Conservation (phyloP, 108 stramenopile species). For the Nannochloropsis gaditana region DNA sequence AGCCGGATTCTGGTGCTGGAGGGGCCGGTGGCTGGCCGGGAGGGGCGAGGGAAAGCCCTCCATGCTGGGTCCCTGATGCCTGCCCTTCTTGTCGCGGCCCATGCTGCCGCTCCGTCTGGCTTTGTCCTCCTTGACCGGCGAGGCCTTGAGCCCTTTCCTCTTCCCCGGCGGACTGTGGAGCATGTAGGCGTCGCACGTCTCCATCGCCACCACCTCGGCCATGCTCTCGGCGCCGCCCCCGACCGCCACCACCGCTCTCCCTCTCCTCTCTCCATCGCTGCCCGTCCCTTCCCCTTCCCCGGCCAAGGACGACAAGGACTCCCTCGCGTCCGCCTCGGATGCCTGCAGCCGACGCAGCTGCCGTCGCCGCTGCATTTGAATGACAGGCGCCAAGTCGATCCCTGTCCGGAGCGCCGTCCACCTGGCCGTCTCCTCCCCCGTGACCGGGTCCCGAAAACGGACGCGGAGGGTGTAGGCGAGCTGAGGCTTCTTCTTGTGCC, state of each 20-base stretch:
- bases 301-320: neutral
- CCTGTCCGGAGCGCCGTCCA: constrained; percentile 2
- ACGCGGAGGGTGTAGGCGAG: constrained; percentile 68
- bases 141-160: neutral
- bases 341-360: neutral
- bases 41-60: neutral
- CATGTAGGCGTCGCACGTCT: neutral
- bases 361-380: constrained; percentile 17
- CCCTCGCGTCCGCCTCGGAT: neutral
- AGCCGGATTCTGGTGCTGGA: neutral
- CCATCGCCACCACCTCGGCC: too few relatives aligned
- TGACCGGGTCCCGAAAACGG: neutral
- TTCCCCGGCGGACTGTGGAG: neutral
- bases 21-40: neutral
- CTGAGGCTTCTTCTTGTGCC: constrained; percentile 60
- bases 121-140: neutral
- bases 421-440: constrained; percentile 13
- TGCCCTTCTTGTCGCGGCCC: neutral
- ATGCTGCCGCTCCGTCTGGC: neutral
- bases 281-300: neutral
- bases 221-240: neutral
- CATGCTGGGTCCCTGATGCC: neutral
- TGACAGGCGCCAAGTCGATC: neutral
- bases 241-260: neutral
- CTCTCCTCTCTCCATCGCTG: neutral